Percentiles rank a stretch among this genome's conserved stretches.
These are phyloP conservation scores for Trichocomaceae sp. DNA, from an alignment of 2,329 filamentous ascomycete species.

Conservation along the genomic window DNA sequence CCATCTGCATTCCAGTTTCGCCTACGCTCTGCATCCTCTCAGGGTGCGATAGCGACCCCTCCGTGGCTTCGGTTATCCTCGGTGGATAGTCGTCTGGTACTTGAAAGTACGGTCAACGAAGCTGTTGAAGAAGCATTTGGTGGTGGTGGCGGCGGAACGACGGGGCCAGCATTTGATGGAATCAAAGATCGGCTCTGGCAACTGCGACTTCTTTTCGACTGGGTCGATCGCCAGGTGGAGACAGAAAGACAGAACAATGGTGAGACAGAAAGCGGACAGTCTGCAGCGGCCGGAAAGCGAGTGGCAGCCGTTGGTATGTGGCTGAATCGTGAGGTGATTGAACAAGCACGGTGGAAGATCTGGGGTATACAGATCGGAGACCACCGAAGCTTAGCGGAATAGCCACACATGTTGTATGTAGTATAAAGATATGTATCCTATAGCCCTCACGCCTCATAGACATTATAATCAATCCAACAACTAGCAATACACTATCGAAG, in stretches of 20 bases:
- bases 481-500: no score
- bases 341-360: conserved; percentile 37
- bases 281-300: not conserved
- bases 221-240: conserved; percentile 47
- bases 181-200: conserved; percentile 56
- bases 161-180: conserved; percentile 29
- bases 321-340: conserved; percentile 34
- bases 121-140: conserved; percentile 27
- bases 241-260: conserved; percentile 7
- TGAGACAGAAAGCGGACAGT: conserved; percentile 12
- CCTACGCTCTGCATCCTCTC: conserved; percentile 16
- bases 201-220: conserved; percentile 58
- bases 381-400: not conserved
- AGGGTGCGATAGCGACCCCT: conserved; percentile 42
- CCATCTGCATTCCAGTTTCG: conserved; percentile 31
- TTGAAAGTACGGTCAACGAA: conserved; percentile 47
- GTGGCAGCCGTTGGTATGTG: conserved; percentile 33
- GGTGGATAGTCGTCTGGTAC: conserved; percentile 65
- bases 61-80: conserved; percentile 52
- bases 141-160: conserved; percentile 19
- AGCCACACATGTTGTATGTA: not conserved
- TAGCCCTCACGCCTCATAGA: not conserved
- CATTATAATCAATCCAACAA: not conserved
- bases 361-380: conserved; percentile 34
- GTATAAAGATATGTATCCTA: not conserved